Evolutionary conservation across 1,284 basidiomycete genomes (phyloP).

Genomic region (Mycena sp.): DNA sequence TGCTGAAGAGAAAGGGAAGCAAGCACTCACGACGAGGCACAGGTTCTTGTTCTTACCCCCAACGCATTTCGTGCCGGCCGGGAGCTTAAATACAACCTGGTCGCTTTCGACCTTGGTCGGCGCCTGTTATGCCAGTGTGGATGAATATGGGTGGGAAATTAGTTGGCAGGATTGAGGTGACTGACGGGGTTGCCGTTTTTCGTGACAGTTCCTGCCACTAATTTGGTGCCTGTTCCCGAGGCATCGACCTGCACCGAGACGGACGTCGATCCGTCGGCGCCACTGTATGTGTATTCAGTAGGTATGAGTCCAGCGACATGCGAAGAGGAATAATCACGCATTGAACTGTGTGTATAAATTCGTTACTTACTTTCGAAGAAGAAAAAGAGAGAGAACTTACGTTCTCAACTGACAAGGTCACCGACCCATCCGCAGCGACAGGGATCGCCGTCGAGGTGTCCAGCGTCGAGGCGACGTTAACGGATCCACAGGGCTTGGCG

Average conservation of each 20-base stretch:
- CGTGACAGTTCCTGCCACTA: slow-evolving; percentile 47
- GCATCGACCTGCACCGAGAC: slow-evolving; percentile 45
- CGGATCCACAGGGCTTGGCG: slow-evolving; percentile 29
- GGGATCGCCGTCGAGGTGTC: slow-evolving; percentile 33
- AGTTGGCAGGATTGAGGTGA: background rate
- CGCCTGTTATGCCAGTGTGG: slow-evolving; percentile 28
- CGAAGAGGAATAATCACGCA: slow-evolving; percentile 20
- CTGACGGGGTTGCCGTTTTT: slow-evolving; percentile 50
- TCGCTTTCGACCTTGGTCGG: slow-evolving; percentile 43
- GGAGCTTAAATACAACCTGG: slow-evolving; percentile 46
- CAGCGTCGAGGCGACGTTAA: slow-evolving; percentile 31
- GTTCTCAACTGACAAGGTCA: slow-evolving; percentile 33
- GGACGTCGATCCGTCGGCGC: slow-evolving; percentile 33
- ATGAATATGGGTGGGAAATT: background rate
- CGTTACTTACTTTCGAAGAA: background rate
- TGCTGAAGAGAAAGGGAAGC: slow-evolving; percentile 14
- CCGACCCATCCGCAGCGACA: slow-evolving; percentile 33
- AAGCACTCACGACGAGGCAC: slow-evolving; percentile 47
- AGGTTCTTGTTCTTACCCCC: slow-evolving; percentile 46
- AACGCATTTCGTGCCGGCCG: slow-evolving; percentile 47
- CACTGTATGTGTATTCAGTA: slow-evolving; percentile 6
- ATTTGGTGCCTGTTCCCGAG: slow-evolving; percentile 48
- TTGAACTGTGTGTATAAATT: too few species aligned
- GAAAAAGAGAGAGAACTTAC: slow-evolving; percentile 9
- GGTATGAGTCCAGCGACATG: background rate